Evolutionary conservation across 2,329 filamentous ascomycete genomes (phyloP).

Genomic region (Apiospora hydei): DNA sequence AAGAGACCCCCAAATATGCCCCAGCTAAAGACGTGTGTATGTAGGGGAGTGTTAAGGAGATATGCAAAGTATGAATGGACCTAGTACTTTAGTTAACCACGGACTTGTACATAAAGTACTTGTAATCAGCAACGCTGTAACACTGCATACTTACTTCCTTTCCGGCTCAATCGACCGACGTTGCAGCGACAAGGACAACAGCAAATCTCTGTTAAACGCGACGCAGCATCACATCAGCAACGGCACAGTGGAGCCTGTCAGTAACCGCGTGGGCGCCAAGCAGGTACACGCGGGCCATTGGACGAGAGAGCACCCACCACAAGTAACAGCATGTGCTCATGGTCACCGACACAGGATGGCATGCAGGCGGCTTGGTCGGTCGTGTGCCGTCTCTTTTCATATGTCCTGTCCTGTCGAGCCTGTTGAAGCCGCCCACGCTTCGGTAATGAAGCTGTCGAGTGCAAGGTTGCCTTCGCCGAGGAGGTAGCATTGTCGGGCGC

Average conservation of each 20-base stretch:
- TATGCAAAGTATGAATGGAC: background rate
- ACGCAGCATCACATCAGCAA: conserved; percentile 9
- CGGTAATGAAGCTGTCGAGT: background rate
- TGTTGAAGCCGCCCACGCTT: background rate
- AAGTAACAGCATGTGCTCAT: conserved; percentile 1
- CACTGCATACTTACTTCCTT: background rate
- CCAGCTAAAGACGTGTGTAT: no score
- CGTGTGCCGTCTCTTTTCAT: no score
- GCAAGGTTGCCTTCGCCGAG: conserved; percentile 1
- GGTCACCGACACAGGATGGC: background rate
- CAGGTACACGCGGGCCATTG: conserved; percentile 16
- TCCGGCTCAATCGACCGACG: conserved; percentile 18
- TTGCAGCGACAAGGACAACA: conserved; percentile 14
- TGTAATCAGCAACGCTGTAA: background rate
- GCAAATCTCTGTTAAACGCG: conserved; percentile 21
- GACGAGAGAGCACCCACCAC: background rate
- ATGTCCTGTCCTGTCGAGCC: background rate
- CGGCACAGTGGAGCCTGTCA: conserved; percentile 1
- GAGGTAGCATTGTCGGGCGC: conserved; percentile 9
- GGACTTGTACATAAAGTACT: background rate
- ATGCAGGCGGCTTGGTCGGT: background rate
- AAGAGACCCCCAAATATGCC: no score
- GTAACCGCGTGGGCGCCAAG: conserved; percentile 19
- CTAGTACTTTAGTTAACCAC: background rate
- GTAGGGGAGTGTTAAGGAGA: no score